Base-by-base conservation (phyloP, 768 basidiomycete species). In the Asterophora lycoperdoides region DNA sequence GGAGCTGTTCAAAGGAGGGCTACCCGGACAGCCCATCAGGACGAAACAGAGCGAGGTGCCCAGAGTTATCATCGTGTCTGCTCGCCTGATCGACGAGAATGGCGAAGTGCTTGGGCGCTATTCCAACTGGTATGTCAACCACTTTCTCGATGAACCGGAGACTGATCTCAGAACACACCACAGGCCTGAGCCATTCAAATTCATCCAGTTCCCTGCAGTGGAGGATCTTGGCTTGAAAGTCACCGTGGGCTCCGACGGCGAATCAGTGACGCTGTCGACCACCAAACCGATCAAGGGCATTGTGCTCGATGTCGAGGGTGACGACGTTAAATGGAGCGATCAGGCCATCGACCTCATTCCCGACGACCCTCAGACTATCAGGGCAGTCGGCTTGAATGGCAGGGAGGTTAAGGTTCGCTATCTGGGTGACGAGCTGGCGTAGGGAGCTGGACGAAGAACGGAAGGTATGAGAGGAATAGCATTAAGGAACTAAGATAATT, bases 131-230 rank as follows among this genome's bases (percentile, higher is more conserved):
- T 81, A 60, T 46, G 81, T 23, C 10, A 18, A 9, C 20, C 20
- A 18, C 2, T 65, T 65, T 39, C 14, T 34, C 29, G 45, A 47
- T 6, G 33, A 28, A 23, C 8, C 15, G 37, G 14, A 29, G 20
- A 45, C 32, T 32, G 34, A 36, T 36, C 40, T 40, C 51, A 44
- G 51, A 11, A 29, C 7, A 23, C 13, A 15, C 41, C 46, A 50
- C 43, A 94, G 93, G 93, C 93, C 93, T 10, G 91, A 94, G 65
- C 93, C 93, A 14, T 96, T 86, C 76, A 96, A 96, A 67, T 94
- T 81, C 68, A 83, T 96, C 65, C 69, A 78, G 46, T 94, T 93
- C 75, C 90, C 92, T 29, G 59, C 78, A 9, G 64, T 74, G 26
- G 65, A 73, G 46, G 77, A 79, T 44, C 63, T 87, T 43, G 81